Conservation (phyloP, 2,329 filamentous ascomycete genomes). For the Corynespora cassiicola region DNA sequence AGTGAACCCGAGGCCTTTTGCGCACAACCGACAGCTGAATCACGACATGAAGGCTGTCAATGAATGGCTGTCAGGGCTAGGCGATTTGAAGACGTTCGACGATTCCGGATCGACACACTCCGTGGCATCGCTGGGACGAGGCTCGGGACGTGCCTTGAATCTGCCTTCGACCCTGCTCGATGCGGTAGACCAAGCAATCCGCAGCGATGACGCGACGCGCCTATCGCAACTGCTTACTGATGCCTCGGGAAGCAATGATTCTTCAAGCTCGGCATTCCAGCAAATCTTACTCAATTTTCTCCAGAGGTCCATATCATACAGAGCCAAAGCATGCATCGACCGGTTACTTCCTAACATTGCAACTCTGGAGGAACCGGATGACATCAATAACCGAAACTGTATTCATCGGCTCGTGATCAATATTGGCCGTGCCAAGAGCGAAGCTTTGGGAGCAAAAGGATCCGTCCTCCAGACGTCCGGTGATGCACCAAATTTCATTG, state of each 20-base stretch:
- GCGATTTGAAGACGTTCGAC: conserved; percentile 77
- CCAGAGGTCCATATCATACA: conserved; percentile 76
- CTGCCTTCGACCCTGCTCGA: conserved; percentile 74
- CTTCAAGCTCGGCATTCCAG: conserved; percentile 61
- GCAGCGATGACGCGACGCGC: conserved; percentile 67
- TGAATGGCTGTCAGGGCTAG: conserved; percentile 85
- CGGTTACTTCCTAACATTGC: conserved; percentile 72
- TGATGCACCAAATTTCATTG: conserved; percentile 76
- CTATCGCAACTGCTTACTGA: conserved; percentile 65
- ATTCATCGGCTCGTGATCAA: conserved; percentile 92
- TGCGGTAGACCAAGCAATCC: conserved; percentile 73
- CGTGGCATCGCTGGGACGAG: conserved; percentile 74
- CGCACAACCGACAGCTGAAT: conserved; percentile 70
- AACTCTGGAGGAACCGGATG: conserved; percentile 82
- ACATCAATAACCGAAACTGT: conserved; percentile 93
- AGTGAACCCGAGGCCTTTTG: conserved; percentile 87
- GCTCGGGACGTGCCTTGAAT: conserved; percentile 76
- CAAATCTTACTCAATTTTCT: conserved; percentile 79
- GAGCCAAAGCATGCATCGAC: conserved; percentile 73
- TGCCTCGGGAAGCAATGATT: conserved; percentile 59
- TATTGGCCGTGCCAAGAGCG: conserved; percentile 77
- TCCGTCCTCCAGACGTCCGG: conserved; percentile 56
- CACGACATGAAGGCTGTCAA: conserved; percentile 75
- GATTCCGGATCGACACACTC: conserved; percentile 76
- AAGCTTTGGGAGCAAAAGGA: conserved; percentile 55